Conservation (phyloP, 1,284 basidiomycete species). For the Heterobasidion occidentale region DNA sequence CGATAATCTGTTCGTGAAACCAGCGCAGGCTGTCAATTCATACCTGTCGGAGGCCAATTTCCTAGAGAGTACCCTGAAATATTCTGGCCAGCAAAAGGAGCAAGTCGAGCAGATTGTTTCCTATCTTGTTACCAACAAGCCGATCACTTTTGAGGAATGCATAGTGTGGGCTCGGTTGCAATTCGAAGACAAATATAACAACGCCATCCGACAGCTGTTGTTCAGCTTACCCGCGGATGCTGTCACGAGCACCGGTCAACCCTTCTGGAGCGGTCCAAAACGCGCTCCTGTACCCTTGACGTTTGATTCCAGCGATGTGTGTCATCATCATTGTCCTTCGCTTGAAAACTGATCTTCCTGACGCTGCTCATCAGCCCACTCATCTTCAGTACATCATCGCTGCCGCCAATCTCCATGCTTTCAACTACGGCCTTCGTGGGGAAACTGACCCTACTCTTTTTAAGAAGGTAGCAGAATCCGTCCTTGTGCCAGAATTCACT, state of each 20-base stretch:
- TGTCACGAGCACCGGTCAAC: constrained; percentile 83
- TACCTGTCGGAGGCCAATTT: constrained; percentile 98
- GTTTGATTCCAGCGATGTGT: constrained; percentile 83
- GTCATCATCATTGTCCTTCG: constrained; percentile 16
- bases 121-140: constrained; percentile 89
- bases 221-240: constrained; percentile 95
- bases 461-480: constrained; percentile 79
- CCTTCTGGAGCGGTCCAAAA: constrained; percentile 98
- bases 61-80: constrained; percentile 85
- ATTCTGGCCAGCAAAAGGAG: constrained; percentile 84
- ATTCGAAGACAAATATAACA: constrained; percentile 94
- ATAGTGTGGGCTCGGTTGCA: constrained; percentile 95
- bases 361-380: constrained; percentile 45
- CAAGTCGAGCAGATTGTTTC: constrained; percentile 89
- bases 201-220: constrained; percentile 89
- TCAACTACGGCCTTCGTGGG: constrained; percentile 96
- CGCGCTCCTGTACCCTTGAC: constrained; percentile 90
- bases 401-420: constrained; percentile 95
- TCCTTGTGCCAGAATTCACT: constrained; percentile 88
- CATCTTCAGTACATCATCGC: constrained; percentile 91
- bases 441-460: constrained; percentile 77
- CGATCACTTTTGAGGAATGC: constrained; percentile 95
- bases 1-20: constrained; percentile 91
- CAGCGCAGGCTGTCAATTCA: constrained; percentile 89
- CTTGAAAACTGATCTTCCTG: constrained; percentile 5